A percentile compares a stretch with the other conserved stretches of the same genome.
Evolutionary conservation across 1,139 yeast species (phyloP).

Genomic region (Yamadazyma siamensis): DNA sequence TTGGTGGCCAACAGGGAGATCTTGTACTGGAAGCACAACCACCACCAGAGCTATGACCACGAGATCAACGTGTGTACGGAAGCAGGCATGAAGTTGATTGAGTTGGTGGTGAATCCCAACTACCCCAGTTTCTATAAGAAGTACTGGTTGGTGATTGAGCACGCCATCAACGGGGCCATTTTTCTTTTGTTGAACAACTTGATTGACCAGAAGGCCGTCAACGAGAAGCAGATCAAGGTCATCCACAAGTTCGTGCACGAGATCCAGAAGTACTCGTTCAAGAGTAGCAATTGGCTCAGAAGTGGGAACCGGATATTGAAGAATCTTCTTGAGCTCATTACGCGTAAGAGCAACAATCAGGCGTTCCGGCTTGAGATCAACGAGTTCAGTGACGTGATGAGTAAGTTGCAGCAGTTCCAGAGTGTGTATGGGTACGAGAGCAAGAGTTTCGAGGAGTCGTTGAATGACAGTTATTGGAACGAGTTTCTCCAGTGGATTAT

Average conservation of each 20-base stretch:
- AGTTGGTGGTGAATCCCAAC: constrained; percentile 7
- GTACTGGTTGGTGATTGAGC: constrained; percentile 14
- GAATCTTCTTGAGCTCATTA: constrained; percentile 6
- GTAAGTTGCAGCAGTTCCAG: constrained; percentile 5
- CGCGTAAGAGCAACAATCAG: constrained; percentile 7
- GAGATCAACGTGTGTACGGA: constrained; percentile 8
- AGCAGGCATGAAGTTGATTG: constrained; percentile 5
- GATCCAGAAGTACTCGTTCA: constrained; percentile 1
- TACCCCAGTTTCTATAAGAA: constrained; percentile 11
- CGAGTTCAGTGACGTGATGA: constrained; percentile 6
- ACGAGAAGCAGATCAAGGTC: constrained; percentile 2
- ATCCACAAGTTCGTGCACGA: constrained; percentile 4
- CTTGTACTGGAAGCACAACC: constrained; percentile 5
- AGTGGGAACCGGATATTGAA: constrained; percentile 6
- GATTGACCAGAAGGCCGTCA: constrained; percentile 3
- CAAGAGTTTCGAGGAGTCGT: neutral
- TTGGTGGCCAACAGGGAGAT: constrained; percentile 6
- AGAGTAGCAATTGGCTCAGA: constrained; percentile 2
- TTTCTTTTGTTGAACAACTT: constrained; percentile 13
- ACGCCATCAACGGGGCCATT: constrained; percentile 11
- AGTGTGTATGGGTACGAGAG: constrained; percentile 7
- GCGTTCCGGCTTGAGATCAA: constrained; percentile 6
- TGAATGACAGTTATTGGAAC: constrained; percentile 9
- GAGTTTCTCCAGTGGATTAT: constrained; percentile 9
- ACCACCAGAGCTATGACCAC: constrained; percentile 2